phyloP scores from a whole-genome alignment of 1,284 basidiomycete genomes.

The Austroboletus olivaceoglutinosus region DNA sequence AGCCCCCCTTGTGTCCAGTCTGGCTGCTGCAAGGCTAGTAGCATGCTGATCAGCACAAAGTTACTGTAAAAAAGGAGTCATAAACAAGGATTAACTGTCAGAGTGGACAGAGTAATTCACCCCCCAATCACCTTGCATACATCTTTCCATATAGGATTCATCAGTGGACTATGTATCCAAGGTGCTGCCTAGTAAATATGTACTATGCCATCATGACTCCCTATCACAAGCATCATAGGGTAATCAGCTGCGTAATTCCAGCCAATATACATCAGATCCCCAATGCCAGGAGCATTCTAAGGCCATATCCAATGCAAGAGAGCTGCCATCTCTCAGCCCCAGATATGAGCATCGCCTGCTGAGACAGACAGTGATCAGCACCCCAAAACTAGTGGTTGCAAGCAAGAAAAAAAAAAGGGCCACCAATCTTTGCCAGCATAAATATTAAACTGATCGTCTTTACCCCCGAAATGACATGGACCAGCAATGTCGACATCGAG shows the following conservation, averaged over 20 bases:
- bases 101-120: constrained; percentile 31
- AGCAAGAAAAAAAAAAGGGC: not conserved
- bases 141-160: constrained; percentile 27
- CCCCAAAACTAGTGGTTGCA: not conserved
- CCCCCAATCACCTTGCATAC: constrained; percentile 25
- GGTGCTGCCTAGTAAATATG: constrained; percentile 59
- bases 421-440: constrained; percentile 68
- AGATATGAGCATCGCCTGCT: constrained; percentile 82
- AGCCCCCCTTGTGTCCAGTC: no score
- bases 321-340: constrained; percentile 73
- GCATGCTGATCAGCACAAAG: no score
- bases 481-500: constrained; percentile 73
- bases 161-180: constrained; percentile 21
- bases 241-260: constrained; percentile 69
- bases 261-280: constrained; percentile 72
- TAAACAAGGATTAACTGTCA: constrained; percentile 20
- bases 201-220: constrained; percentile 71
- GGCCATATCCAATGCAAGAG: constrained; percentile 64
- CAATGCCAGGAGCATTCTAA: constrained; percentile 42
- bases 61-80: no score
- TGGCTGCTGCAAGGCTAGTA: no score
- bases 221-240: constrained; percentile 77
- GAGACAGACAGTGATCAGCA: constrained; percentile 8
- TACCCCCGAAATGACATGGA: constrained; percentile 76
- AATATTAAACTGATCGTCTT: constrained; percentile 70